Evolutionary conservation across 129 eudicot genomes (phyloP), one percentile per base, ranked within the genome.

Genomic region (Smallanthus sonchifolius): DNA sequence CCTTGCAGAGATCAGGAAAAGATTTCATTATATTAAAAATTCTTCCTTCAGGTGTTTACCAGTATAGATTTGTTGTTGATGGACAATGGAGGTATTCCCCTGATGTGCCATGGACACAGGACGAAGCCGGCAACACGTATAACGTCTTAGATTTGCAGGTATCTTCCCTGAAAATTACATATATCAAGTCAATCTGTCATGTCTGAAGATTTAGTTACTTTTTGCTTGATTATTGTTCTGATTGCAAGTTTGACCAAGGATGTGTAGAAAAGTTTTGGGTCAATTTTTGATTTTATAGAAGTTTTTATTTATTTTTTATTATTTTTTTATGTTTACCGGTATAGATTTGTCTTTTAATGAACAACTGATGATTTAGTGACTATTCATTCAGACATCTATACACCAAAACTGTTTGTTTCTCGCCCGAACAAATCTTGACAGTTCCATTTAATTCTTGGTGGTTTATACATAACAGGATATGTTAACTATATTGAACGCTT

Each of bases 21-120:
- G 99, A 94, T 81, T 94, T 90, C 77, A 90, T 93, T 47, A 91
- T 94, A 70, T 84, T 94, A 96, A 90, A 94, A 72, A 92, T 94
- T 74, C 93, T 94, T 45, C 93, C 99, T 42, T 94, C 99, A 9
- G 99, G 99, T 34, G 99, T 94, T 72, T 94, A 94, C 72, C 96
- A 83, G 62, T 94, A 90, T 75, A 84, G 97, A 86, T 94, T 94
- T 85, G 74, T 88, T 72, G 99, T 94, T 51, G 99, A 91, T 74
- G 99, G 99, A 62, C 85, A 86, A 70, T 90, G 91, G 96, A 86
- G 96, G 89, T 81, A 91, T 73, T 77, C 97, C 13, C 97, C 99
- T 56, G 99, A 94, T 75, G 64, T 84, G 67, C 97, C 91, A 14
- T 88, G 91, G 86, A 80, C 83, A 35, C 89, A 90, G 70, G 99